Evolutionary conservation across 371 early-diverging fungal species (phyloP).

Genomic region (Smittium mucronatum): DNA sequence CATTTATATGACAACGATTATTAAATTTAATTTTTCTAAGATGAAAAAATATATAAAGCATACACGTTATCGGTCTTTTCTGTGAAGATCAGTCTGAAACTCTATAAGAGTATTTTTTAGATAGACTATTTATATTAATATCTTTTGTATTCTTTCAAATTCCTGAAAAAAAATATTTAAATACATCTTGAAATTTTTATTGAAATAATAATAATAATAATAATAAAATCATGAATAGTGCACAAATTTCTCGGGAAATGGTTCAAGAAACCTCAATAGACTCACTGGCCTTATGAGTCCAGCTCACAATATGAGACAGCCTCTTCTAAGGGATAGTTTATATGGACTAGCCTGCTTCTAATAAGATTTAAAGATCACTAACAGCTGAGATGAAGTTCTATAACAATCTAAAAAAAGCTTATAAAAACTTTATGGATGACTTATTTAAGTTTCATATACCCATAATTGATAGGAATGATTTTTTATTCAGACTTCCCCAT

Average conservation of each 20-base stretch:
- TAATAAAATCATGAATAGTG: neutral
- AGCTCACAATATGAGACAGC: neutral
- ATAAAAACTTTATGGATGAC: neutral
- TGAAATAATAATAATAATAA: neutral
- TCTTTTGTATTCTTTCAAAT: neutral
- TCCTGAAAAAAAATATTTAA: neutral
- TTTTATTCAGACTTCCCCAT: neutral
- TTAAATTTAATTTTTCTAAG: conserved; percentile 11
- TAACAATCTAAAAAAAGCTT: neutral
- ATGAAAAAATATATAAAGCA: neutral
- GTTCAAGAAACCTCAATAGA: neutral
- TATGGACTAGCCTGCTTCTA: neutral
- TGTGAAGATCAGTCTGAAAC: no score
- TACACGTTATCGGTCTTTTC: neutral
- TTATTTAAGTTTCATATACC: neutral
- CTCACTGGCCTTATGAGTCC: neutral
- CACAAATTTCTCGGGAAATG: neutral
- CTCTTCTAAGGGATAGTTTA: neutral
- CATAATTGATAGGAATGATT: neutral
- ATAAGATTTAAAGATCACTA: neutral
- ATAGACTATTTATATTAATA: no score
- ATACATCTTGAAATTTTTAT: neutral
- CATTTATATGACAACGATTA: no score
- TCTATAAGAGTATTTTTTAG: no score
- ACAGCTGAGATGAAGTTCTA: neutral